Evolutionary conservation across 2,329 filamentous ascomycete species (phyloP).

Genomic region (Aspergillus pseudoviridinutans): DNA sequence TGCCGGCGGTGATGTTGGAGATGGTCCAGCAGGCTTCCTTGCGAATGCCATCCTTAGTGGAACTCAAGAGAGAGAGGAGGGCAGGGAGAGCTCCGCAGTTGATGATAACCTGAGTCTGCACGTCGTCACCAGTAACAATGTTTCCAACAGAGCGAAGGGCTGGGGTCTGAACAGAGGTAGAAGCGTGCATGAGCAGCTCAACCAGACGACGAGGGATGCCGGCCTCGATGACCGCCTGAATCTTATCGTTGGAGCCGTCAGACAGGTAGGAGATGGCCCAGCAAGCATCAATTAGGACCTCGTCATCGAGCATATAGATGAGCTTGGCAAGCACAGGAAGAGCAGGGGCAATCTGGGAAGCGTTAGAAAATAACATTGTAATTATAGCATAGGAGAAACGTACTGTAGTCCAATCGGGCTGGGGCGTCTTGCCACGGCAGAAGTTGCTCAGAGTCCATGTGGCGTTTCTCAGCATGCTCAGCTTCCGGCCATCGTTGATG

Average conservation of each 20-base stretch:
- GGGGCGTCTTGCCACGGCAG: conserved; percentile 97
- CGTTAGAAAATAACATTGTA: conserved; percentile 12
- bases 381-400: conserved; percentile 37
- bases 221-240: conserved; percentile 97
- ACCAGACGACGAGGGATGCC: conserved; percentile 95
- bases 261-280: conserved; percentile 99
- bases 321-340: conserved; percentile 94
- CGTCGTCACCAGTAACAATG: conserved; percentile 97
- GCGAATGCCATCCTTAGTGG: conserved; percentile 96
- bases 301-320: conserved; percentile 96
- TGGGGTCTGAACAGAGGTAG: conserved; percentile 95
- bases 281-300: conserved; percentile 97
- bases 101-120: conserved; percentile 99
- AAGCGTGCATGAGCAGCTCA: conserved; percentile 96
- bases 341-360: conserved; percentile 77
- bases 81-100: conserved; percentile 93
- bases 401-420: conserved; percentile 96
- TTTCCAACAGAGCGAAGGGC: conserved; percentile 96
- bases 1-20: conserved; percentile 96
- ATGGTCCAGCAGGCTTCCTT: conserved; percentile 99
- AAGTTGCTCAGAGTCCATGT: conserved; percentile 99
- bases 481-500: conserved; percentile 93
- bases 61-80: conserved; percentile 88
- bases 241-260: conserved; percentile 98
- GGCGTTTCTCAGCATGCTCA: conserved; percentile 98